Conservation (phyloP, 2,329 filamentous ascomycete species). For the Arthroderma sp. region DNA sequence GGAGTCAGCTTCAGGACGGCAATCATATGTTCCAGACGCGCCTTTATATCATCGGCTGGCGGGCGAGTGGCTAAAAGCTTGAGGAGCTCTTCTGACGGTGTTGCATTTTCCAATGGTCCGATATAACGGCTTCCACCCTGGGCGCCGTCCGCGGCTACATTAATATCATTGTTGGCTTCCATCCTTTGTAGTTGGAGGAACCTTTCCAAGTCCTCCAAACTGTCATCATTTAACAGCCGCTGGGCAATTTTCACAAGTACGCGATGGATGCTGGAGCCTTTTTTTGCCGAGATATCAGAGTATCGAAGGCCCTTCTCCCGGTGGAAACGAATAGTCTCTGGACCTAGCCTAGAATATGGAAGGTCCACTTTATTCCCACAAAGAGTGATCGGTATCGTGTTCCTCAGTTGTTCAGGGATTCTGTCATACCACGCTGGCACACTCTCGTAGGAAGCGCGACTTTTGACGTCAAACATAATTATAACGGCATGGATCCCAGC, state of each 20-base stretch:
- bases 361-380: slow-evolving; percentile 2
- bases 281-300: neutral
- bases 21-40: neutral
- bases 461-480: neutral
- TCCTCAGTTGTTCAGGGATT: neutral
- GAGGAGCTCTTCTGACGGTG: too few relatives aligned
- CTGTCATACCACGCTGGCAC: neutral
- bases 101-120: too few relatives aligned
- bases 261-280: neutral
- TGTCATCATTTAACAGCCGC: neutral
- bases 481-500: neutral
- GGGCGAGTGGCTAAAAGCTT: too few relatives aligned
- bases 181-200: too few relatives aligned
- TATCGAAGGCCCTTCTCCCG: neutral
- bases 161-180: too few relatives aligned
- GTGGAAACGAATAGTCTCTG: neutral
- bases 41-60: neutral
- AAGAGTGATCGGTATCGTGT: neutral
- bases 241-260: neutral
- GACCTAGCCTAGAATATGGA: neutral
- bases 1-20: neutral
- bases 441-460: neutral
- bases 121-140: too few relatives aligned
- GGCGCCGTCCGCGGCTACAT: too few relatives aligned
- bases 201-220: neutral